Evolutionary conservation across 2,329 filamentous ascomycete species (phyloP).

Genomic region (Pseudogymnoascus sp.): DNA sequence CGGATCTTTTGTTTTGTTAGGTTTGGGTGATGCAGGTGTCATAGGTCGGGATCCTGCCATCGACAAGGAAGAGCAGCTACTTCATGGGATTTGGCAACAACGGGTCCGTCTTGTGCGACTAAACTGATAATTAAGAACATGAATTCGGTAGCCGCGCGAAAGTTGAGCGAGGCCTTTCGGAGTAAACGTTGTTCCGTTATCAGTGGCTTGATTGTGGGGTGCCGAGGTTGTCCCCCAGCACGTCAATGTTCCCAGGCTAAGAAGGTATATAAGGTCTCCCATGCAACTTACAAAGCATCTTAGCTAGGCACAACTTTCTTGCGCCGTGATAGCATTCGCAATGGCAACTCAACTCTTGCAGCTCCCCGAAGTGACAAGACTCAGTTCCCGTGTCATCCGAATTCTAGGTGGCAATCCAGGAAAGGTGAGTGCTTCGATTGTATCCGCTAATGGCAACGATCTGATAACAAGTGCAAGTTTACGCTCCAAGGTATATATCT

Average conservation of each 20-base stretch:
- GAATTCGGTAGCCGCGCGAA: conserved; percentile 7
- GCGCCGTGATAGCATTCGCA: not conserved
- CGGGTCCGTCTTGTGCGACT: conserved; percentile 6
- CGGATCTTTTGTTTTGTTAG: conserved; percentile 48
- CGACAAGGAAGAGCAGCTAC: conserved; percentile 5
- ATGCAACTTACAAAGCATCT: not conserved
- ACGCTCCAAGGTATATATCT: conserved; percentile 48
- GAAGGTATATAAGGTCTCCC: not conserved
- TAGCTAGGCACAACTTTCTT: not conserved
- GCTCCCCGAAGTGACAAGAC: conserved; percentile 65
- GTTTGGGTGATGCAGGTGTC: conserved; percentile 27
- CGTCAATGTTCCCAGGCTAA: not conserved
- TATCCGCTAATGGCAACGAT: conserved; percentile 1
- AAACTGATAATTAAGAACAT: conserved; percentile 8
- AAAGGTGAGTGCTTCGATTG: conserved; percentile 50
- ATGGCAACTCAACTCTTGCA: conserved; percentile 27
- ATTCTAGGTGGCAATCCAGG: conserved; percentile 87
- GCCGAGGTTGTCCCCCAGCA: conserved; percentile 3
- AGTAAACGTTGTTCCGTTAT: conserved; percentile 7
- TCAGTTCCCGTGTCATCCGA: conserved; percentile 71
- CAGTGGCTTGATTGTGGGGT: not conserved
- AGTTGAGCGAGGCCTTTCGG: conserved; percentile 9
- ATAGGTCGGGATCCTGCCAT: conserved; percentile 26
- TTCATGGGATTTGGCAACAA: conserved; percentile 6
- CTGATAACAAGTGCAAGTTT: conserved; percentile 36